Evolutionary conservation across 768 basidiomycete genomes (phyloP).

Genomic region (Clavaria fumosa): DNA sequence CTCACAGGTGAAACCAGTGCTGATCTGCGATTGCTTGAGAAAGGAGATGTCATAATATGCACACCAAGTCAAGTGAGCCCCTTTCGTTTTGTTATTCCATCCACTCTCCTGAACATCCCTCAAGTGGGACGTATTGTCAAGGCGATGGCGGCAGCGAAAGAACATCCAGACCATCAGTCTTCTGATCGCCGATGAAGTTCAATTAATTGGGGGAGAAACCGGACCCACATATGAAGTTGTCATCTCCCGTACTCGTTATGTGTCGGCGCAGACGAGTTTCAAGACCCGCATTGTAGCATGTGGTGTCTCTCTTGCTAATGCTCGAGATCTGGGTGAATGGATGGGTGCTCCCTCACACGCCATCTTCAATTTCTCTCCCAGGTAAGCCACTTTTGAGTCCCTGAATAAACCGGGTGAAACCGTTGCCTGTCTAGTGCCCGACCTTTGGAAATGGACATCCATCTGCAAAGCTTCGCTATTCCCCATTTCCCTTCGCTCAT

Average conservation of each 20-base stretch:
- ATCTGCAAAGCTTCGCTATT: constrained; percentile 87
- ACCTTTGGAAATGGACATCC: constrained; percentile 95
- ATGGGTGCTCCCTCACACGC: constrained; percentile 88
- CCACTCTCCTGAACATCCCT: constrained; percentile 4
- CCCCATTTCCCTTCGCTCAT: constrained; percentile 98
- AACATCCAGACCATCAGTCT: constrained; percentile 90
- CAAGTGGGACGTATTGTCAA: constrained; percentile 89
- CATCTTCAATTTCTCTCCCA: constrained; percentile 95
- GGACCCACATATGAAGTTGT: constrained; percentile 96
- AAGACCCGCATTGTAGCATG: constrained; percentile 93
- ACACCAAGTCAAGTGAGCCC: constrained; percentile 70
- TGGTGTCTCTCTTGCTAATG: constrained; percentile 90
- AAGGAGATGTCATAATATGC: constrained; percentile 87
- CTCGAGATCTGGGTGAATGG: constrained; percentile 94
- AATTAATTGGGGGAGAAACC: constrained; percentile 86
- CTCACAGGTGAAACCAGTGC: constrained; percentile 90
- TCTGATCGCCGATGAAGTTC: constrained; percentile 89
- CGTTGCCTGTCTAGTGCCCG: constrained; percentile 45
- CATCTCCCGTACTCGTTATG: constrained; percentile 92
- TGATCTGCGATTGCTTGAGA: constrained; percentile 77
- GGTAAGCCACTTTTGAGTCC: constrained; percentile 25
- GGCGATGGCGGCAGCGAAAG: constrained; percentile 93
- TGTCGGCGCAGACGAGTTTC: constrained; percentile 83
- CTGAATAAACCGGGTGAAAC: background rate
- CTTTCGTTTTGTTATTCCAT: too few species aligned